These are phyloP conservation scores for Aspergillus campestris DNA, from an alignment of 495 filamentous ascomycete species.

Conservation along the genomic window DNA sequence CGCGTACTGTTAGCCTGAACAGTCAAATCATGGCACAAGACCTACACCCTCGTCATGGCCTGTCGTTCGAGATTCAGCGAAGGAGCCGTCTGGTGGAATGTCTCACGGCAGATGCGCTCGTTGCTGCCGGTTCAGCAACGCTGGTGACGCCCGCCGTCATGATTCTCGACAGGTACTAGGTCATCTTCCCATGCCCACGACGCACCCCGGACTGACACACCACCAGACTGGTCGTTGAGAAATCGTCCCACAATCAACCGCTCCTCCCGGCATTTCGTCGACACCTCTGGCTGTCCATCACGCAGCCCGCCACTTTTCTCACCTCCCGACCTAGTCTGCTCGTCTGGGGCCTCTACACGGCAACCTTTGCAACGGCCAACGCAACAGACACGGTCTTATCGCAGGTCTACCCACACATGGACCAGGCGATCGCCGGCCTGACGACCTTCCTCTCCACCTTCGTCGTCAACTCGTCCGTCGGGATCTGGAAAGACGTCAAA, in stretches of 20 bases:
- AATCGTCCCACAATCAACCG: conserved; percentile 67
- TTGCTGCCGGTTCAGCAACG: conserved; percentile 32
- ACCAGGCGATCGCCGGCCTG: conserved; percentile 39
- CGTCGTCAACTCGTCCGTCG: conserved; percentile 32
- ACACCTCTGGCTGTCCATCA: conserved; percentile 54
- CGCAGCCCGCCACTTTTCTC: conserved; percentile 59
- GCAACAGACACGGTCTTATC: conserved; percentile 41
- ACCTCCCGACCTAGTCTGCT: conserved; percentile 68
- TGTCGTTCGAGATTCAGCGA: conserved; percentile 19
- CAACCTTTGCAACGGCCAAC: conserved; percentile 85
- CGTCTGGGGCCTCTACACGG: conserved; percentile 75
- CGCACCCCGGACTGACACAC: conserved; percentile 3
- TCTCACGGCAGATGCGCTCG: conserved; percentile 24
- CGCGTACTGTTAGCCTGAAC: too few species aligned
- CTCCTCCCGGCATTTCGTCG: conserved; percentile 53
- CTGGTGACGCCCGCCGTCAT: conserved; percentile 33
- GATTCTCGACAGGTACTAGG: conserved; percentile 30
- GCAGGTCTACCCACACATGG: conserved; percentile 35
- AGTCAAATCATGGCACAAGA: conserved; percentile 8
- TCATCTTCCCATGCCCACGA: not conserved
- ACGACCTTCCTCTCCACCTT: conserved; percentile 30
- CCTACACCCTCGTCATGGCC: conserved; percentile 9
- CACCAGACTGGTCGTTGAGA: conserved; percentile 61
- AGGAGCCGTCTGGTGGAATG: conserved; percentile 25
- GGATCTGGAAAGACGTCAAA: conserved; percentile 41